Percentiles rank a stretch among this genome's conserved stretches.
phyloP scores from a whole-genome alignment of 2,329 filamentous ascomycete genomes.

The Elsinoe australis region DNA sequence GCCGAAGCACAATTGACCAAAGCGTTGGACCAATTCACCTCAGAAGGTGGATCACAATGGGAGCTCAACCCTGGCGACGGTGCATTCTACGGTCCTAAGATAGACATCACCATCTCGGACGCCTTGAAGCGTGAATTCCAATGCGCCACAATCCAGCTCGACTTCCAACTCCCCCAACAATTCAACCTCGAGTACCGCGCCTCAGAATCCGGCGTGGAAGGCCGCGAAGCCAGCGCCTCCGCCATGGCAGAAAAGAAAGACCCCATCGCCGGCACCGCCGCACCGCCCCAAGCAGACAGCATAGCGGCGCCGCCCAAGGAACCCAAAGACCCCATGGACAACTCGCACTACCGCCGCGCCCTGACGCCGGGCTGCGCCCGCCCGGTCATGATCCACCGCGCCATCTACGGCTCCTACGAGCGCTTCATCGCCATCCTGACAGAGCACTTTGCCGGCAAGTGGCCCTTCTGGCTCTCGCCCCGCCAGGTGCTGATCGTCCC shows the following conservation, averaged over 20 bases:
- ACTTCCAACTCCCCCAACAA: slow-evolving; percentile 77
- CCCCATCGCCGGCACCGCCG: slow-evolving; percentile 34
- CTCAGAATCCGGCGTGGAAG: slow-evolving; percentile 49
- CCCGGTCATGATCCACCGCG: slow-evolving; percentile 81
- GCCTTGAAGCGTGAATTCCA: slow-evolving; percentile 77
- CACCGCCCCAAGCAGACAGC: slow-evolving; percentile 28
- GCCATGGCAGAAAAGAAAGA: slow-evolving; percentile 34
- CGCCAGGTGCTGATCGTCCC: slow-evolving; percentile 73
- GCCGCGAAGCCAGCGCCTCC: slow-evolving; percentile 35
- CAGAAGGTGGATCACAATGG: slow-evolving; percentile 60
- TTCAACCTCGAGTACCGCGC: slow-evolving; percentile 85
- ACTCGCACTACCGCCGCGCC: slow-evolving; percentile 37
- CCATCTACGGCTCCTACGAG: slow-evolving; percentile 65
- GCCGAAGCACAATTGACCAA: slow-evolving; percentile 75
- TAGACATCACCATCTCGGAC: slow-evolving; percentile 91
- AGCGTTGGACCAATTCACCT: slow-evolving; percentile 70
- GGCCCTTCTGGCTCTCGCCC: slow-evolving; percentile 85
- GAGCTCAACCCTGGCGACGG: slow-evolving; percentile 90
- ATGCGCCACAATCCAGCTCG: slow-evolving; percentile 89
- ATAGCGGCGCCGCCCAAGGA: slow-evolving; percentile 24
- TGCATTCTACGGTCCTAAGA: slow-evolving; percentile 97
- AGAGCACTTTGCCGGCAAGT: slow-evolving; percentile 80
- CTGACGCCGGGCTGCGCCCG: slow-evolving; percentile 64
- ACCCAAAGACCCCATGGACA: slow-evolving; percentile 21
- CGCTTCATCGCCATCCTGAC: slow-evolving; percentile 66